Evolutionary conservation across 305 asterid genomes (phyloP).

Genomic region (Rubia occidens): DNA sequence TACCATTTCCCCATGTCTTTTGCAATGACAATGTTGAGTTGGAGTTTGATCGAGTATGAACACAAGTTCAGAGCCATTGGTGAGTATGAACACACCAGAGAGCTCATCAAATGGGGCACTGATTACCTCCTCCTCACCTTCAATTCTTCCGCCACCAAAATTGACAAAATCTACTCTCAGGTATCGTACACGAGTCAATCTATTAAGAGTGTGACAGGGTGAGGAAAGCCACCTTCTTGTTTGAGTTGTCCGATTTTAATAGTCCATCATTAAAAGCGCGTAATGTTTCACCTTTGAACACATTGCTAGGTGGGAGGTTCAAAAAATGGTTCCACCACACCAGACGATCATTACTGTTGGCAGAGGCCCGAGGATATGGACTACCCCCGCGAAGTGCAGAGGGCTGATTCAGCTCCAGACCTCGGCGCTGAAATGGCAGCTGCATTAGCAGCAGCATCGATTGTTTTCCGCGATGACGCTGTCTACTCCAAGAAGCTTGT

Average conservation of each 20-base stretch:
- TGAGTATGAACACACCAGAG: slow-evolving; percentile 57
- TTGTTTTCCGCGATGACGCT: slow-evolving; percentile 52
- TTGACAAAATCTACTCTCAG: slow-evolving; percentile 61
- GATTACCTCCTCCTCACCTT: slow-evolving; percentile 75
- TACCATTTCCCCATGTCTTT: slow-evolving; percentile 82
- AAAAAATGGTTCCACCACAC: slow-evolving; percentile 39
- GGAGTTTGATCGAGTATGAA: slow-evolving; percentile 83
- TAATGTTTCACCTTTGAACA: background rate
- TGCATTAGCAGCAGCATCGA: slow-evolving; percentile 77
- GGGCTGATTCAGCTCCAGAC: slow-evolving; percentile 46
- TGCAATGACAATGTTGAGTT: slow-evolving; percentile 86
- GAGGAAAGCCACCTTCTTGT: too few species aligned
- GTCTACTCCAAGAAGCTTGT: slow-evolving; percentile 43
- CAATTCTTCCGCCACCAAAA: slow-evolving; percentile 55
- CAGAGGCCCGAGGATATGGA: slow-evolving; percentile 81
- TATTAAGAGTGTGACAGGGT: too few species aligned
- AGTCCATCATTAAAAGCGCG: too few species aligned
- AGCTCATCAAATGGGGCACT: slow-evolving; percentile 87
- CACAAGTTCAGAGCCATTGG: slow-evolving; percentile 57
- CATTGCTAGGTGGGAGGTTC: slow-evolving; percentile 57
- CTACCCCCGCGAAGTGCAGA: slow-evolving; percentile 44
- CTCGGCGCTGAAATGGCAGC: slow-evolving; percentile 82
- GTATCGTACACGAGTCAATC: too few species aligned
- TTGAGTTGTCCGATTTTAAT: too few species aligned
- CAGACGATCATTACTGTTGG: slow-evolving; percentile 91